Conservation (phyloP, 2,329 filamentous ascomycete species). For the Fusarium mangiferae region DNA sequence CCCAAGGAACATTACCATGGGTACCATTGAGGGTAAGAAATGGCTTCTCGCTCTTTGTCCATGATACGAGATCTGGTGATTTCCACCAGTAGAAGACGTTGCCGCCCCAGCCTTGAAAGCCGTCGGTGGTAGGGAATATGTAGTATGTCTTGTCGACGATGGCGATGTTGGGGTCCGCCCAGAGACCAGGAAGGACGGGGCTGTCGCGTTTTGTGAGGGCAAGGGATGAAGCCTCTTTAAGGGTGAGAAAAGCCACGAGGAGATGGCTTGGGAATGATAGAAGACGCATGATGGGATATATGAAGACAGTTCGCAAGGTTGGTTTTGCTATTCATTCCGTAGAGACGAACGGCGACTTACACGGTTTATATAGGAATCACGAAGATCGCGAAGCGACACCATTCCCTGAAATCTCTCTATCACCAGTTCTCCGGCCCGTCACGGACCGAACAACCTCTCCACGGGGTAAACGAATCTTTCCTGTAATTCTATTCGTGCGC, state of each 20-base stretch:
- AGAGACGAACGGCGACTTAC: background rate
- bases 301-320: background rate
- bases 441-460: background rate
- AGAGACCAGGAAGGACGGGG: conserved; percentile 52
- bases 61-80: conserved; percentile 54
- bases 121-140: conserved; percentile 60
- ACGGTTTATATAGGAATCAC: background rate
- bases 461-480: background rate
- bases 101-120: conserved; percentile 56
- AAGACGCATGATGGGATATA: conserved; percentile 1
- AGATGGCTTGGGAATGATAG: background rate
- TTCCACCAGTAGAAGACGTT: conserved; percentile 61
- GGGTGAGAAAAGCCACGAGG: background rate
- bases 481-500: conserved; percentile 23
- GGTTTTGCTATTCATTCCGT: too few relatives aligned
- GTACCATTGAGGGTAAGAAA: conserved; percentile 58
- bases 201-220: conserved; percentile 39
- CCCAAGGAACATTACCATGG: conserved; percentile 69
- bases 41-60: conserved; percentile 54
- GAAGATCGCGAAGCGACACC: too few relatives aligned
- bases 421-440: background rate
- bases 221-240: background rate
- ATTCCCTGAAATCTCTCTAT: background rate
- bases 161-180: conserved; percentile 60
- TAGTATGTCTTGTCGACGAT: conserved; percentile 57